Evolutionary conservation across 2,329 filamentous ascomycete genomes (phyloP).

Genomic region (Tolypocladium ovalisporum): DNA sequence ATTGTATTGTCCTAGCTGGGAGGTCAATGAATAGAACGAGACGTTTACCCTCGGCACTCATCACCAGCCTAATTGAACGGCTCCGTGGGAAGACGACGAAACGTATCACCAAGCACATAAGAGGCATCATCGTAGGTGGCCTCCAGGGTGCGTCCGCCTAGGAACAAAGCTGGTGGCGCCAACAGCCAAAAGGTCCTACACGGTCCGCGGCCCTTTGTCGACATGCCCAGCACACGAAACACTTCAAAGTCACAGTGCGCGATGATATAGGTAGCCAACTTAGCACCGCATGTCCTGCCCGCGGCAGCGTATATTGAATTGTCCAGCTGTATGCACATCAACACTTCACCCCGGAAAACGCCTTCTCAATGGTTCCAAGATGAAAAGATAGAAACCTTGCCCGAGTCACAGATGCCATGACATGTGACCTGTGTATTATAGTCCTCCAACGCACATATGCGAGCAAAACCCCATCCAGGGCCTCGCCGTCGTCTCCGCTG

Average conservation of each 20-base stretch:
- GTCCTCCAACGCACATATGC: background rate
- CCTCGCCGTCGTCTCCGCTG: background rate
- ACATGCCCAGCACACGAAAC: too few relatives aligned
- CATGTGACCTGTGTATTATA: background rate
- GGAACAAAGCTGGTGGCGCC: background rate
- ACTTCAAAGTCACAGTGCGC: background rate
- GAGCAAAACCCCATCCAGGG: background rate
- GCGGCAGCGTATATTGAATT: conserved; percentile 1
- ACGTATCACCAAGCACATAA: background rate
- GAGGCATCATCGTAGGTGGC: background rate
- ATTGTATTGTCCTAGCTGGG: background rate
- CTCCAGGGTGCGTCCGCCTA: background rate
- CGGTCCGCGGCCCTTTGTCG: background rate
- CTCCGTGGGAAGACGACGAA: background rate
- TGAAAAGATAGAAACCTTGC: background rate
- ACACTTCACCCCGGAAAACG: background rate
- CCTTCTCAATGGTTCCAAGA: background rate
- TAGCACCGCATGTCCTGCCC: background rate
- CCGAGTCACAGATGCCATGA: background rate
- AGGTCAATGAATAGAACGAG: background rate
- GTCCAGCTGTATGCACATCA: background rate
- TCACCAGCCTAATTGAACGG: background rate
- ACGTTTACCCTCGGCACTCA: too few relatives aligned
- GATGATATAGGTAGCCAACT: background rate
- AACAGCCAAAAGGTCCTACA: too few relatives aligned